phyloP scores from a whole-genome alignment of 2,329 filamentous ascomycete species.

The Tolypocladium nubicola region DNA sequence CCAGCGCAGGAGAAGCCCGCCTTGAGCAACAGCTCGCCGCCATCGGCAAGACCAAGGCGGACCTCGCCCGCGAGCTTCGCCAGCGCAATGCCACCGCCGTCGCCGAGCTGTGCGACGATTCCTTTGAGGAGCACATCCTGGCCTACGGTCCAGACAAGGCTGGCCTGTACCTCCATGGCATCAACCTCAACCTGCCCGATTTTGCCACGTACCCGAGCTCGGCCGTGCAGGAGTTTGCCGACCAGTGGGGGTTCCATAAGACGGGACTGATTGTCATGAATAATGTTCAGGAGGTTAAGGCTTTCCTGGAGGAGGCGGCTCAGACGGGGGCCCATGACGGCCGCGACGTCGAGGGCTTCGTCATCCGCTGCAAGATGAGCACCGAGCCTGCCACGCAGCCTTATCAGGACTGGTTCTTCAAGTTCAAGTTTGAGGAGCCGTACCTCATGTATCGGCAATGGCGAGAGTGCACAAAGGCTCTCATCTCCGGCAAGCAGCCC shows the following conservation, averaged over 20 bases:
- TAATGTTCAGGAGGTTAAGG: slow-evolving; percentile 61
- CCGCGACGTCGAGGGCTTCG: slow-evolving; percentile 92
- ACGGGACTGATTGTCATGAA: slow-evolving; percentile 71
- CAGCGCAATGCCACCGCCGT: slow-evolving; percentile 86
- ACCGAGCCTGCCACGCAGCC: slow-evolving; percentile 36
- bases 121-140: slow-evolving; percentile 93
- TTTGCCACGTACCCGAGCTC: slow-evolving; percentile 79
- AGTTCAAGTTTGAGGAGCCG: slow-evolving; percentile 98
- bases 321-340: slow-evolving; percentile 85
- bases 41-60: slow-evolving; percentile 66
- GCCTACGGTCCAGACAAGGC: slow-evolving; percentile 75
- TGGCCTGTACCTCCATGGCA: slow-evolving; percentile 88
- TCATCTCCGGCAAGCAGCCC: slow-evolving; percentile 67
- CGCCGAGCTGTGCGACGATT: slow-evolving; percentile 90
- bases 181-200: slow-evolving; percentile 89
- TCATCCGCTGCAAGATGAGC: slow-evolving; percentile 74
- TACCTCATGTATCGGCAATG: slow-evolving; percentile 99
- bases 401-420: slow-evolving; percentile 98
- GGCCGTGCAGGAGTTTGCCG: slow-evolving; percentile 82
- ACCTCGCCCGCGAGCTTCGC: slow-evolving; percentile 67
- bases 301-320: slow-evolving; percentile 73
- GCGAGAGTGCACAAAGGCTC: slow-evolving; percentile 88
- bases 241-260: slow-evolving; percentile 89
- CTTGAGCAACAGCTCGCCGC: slow-evolving; percentile 68
- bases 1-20: slow-evolving; percentile 71